These are phyloP conservation scores for Phytophthora multivora DNA, from an alignment of 352 stramenopile species.

Conservation along the genomic window DNA sequence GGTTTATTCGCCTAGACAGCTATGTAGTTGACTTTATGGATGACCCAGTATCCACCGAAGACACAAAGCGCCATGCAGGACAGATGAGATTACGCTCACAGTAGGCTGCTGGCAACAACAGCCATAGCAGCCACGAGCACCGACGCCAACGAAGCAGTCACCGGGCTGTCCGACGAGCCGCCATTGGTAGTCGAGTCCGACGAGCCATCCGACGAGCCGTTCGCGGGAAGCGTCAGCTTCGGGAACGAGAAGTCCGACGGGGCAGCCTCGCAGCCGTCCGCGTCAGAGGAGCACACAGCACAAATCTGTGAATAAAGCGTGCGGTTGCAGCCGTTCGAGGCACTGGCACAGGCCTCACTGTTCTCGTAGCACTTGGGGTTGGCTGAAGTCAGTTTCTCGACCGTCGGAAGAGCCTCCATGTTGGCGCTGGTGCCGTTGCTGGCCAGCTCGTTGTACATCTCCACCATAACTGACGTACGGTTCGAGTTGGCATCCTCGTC, in stretches of 20 bases:
- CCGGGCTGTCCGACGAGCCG: slow-evolving; percentile 18
- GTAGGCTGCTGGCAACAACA: slow-evolving; percentile 46
- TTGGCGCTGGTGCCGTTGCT: slow-evolving; percentile 36
- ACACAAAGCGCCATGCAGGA: slow-evolving; percentile 7
- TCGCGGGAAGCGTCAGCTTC: slow-evolving; percentile 31
- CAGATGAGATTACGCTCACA: slow-evolving; percentile 33
- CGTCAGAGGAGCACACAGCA: slow-evolving; percentile 38
- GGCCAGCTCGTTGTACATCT: slow-evolving; percentile 54
- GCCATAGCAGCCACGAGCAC: slow-evolving; percentile 41
- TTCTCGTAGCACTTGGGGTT: slow-evolving; percentile 83
- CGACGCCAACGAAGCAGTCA: slow-evolving; percentile 33
- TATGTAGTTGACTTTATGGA: slow-evolving; percentile 2
- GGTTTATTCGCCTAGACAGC: slow-evolving; percentile 2
- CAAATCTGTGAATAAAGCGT: slow-evolving; percentile 71
- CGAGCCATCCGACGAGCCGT: slow-evolving; percentile 9
- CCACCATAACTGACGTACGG: slow-evolving; percentile 47
- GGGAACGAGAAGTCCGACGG: slow-evolving; percentile 18
- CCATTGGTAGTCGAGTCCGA: slow-evolving; percentile 1
- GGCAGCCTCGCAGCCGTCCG: slow-evolving; percentile 11
- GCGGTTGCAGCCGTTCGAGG: slow-evolving; percentile 55
- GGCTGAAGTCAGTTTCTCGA: slow-evolving; percentile 36
- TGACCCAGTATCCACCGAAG: background rate
- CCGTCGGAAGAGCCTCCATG: slow-evolving; percentile 53
- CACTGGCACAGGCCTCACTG: slow-evolving; percentile 46
- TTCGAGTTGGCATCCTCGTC: slow-evolving; percentile 46